phyloP scores from a whole-genome alignment of 2,329 filamentous ascomycete genomes.

The Xylaria polymorpha region DNA sequence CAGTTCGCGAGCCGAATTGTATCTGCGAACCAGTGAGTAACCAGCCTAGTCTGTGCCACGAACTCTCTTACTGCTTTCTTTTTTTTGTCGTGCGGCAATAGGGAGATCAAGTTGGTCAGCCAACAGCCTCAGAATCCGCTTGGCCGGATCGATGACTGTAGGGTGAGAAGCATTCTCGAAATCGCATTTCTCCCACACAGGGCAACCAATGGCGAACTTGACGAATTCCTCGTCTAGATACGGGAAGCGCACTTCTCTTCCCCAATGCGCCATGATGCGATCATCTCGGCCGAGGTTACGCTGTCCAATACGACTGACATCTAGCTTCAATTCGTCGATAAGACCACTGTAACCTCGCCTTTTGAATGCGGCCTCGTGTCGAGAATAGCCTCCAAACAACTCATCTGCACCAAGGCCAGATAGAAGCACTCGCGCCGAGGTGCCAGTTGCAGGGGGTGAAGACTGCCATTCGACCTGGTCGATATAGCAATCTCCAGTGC shows the following conservation, averaged over 20 bases:
- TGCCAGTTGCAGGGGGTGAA: conserved; percentile 54
- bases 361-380: conserved; percentile 81
- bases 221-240: conserved; percentile 90
- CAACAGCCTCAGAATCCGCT: conserved; percentile 81
- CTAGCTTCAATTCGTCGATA: conserved; percentile 83
- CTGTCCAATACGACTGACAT: conserved; percentile 86
- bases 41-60: not conserved
- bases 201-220: conserved; percentile 78
- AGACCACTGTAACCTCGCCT: conserved; percentile 77
- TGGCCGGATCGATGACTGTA: conserved; percentile 75
- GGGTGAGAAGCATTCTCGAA: conserved; percentile 68
- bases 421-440: conserved; percentile 82
- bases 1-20: conserved; percentile 84
- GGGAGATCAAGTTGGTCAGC: conserved; percentile 79
- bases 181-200: conserved; percentile 88
- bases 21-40: conserved; percentile 62
- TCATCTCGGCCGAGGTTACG: conserved; percentile 97
- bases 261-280: conserved; percentile 88
- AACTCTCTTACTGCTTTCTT: conserved; percentile 79
- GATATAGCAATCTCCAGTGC: conserved; percentile 64
- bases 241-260: conserved; percentile 88
- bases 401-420: conserved; percentile 97
- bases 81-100: conserved; percentile 81
- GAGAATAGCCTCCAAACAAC: conserved; percentile 91
- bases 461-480: conserved; percentile 45